Base-by-base conservation (phyloP, 192 early-diverging fungal species). In the Rhizoclosmatium sp. region DNA sequence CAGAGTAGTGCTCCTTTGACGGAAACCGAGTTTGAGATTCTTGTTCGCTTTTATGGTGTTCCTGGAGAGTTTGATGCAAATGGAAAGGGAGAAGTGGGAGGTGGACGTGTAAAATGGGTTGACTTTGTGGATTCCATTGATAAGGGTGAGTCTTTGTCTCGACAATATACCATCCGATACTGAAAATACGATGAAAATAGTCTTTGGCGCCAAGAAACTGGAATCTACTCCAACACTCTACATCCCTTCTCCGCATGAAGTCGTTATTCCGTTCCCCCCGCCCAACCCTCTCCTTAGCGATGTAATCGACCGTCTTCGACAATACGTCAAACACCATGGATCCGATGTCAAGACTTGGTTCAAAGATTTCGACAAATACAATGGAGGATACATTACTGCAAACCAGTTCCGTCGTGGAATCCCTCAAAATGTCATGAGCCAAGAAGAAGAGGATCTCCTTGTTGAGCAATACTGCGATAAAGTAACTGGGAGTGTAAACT, bases 281-380 rank as follows among this genome's bases (percentile, higher is more conserved):
- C 72, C 59, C 42, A 80, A 83, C 60, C 58, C 16, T 1, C 12
- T 61, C 0, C 69, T 88, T 3, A 81, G 85, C 23, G 79, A 82
- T 1, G 65, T 89, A 21, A 82, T 90, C 19, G 78, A 80, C 2
- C 78, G 82, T 2, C 72, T 90, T 1, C 78, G 79, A 4, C 56
- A 84, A 16, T 90, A 82, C 66, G 87, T 86, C 40, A 86, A 87
- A 65, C 82, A 85, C 68, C 89, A 90, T 69, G 89, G 89, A 4
- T 77, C 77, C 4, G 89, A 90, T 65, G 82, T 87, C 42, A 90
- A 90, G 75, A 82, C 86, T 2, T 90, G 89, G 89, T 90, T 89
- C 80, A 81, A 81, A 3, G 87, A 90, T 65, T 90, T 90, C 82
- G 89, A 90, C 73, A 86, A 86, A 76, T 77, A 89, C 78, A 89